A percentile compares a stretch with the other conserved stretches of the same genome.
These are phyloP conservation scores for Albizia julibrissin DNA, from an alignment of 306 rosid genomes.

Conservation along the genomic window DNA sequence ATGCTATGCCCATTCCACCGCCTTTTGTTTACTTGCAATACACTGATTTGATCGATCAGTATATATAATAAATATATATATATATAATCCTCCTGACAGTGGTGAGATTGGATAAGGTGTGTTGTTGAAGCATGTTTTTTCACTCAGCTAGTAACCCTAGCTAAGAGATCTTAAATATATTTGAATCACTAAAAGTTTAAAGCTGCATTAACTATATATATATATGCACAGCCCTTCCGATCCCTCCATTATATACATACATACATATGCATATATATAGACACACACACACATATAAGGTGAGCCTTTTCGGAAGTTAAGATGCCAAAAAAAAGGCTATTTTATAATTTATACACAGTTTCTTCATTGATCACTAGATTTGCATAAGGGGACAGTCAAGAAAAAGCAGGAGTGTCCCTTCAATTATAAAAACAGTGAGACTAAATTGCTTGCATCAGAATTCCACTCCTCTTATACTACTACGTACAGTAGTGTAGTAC, in stretches of 20 bases:
- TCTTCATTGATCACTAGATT: neutral
- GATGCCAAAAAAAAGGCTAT: slow-evolving; percentile 13
- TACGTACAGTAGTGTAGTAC: slow-evolving; percentile 6
- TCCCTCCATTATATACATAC: neutral
- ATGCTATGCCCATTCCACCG: neutral
- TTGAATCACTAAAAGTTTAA: slow-evolving; percentile 19
- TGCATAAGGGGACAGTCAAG: slow-evolving; percentile 46
- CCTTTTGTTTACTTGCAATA: slow-evolving; percentile 1
- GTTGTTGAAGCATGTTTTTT: slow-evolving; percentile 29
- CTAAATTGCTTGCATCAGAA: neutral
- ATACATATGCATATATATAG: neutral
- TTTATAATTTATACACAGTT: slow-evolving; percentile 24
- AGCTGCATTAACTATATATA: slow-evolving; percentile 29
- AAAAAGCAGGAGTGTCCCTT: slow-evolving; percentile 48
- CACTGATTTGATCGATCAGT: slow-evolving; percentile 8
- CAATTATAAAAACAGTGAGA: neutral
- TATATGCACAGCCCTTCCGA: neutral
- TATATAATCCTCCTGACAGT: slow-evolving; percentile 10
- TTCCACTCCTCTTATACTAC: slow-evolving; percentile 21
- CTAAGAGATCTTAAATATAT: slow-evolving; percentile 10
- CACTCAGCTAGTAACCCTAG: neutral
- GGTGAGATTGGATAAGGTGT: slow-evolving; percentile 21
- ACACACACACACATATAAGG: neutral
- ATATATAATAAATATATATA: neutral
- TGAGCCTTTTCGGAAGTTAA: slow-evolving; percentile 10